Percentiles rank a stretch among this genome's conserved stretches.
Conservation (phyloP, 176 grass and related monocot species). For the Oryza rufipogon region DNA sequence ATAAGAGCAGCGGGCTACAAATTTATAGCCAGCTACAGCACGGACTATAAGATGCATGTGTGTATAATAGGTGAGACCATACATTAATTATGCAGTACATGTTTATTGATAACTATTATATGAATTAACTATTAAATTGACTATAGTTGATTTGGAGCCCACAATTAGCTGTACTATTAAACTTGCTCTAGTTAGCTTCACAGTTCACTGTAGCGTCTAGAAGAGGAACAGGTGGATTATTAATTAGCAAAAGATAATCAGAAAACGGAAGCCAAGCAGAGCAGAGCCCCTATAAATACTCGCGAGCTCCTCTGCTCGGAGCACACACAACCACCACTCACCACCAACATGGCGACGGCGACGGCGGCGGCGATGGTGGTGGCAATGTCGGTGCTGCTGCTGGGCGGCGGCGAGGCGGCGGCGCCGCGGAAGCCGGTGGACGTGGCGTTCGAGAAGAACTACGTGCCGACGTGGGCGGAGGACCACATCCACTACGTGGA, state of each 20-base stretch:
- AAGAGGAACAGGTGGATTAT: background rate
- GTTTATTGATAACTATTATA: too few species aligned
- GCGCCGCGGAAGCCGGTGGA: slow-evolving; percentile 65
- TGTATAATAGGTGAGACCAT: too few species aligned
- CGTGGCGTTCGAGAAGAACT: slow-evolving; percentile 73
- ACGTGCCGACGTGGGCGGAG: slow-evolving; percentile 76
- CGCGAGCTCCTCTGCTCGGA: background rate
- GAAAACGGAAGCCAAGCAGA: background rate
- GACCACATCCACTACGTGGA: slow-evolving; percentile 79
- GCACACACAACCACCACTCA: background rate
- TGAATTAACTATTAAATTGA: too few species aligned
- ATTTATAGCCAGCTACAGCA: too few species aligned
- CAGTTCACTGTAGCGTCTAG: background rate
- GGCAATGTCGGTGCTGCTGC: background rate
- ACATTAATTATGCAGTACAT: too few species aligned
- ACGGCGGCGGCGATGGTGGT: background rate
- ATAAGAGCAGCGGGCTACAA: too few species aligned
- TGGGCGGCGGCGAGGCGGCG: background rate
- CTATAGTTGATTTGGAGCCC: too few species aligned
- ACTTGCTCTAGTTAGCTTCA: too few species aligned
- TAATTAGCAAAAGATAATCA: background rate
- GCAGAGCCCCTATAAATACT: slow-evolving; percentile 15
- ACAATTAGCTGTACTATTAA: too few species aligned
- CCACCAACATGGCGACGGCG: too few species aligned
- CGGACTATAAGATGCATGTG: too few species aligned